Conservation (phyloP, 2,329 filamentous ascomycete genomes). For the Neocatenulostroma microsporum region DNA sequence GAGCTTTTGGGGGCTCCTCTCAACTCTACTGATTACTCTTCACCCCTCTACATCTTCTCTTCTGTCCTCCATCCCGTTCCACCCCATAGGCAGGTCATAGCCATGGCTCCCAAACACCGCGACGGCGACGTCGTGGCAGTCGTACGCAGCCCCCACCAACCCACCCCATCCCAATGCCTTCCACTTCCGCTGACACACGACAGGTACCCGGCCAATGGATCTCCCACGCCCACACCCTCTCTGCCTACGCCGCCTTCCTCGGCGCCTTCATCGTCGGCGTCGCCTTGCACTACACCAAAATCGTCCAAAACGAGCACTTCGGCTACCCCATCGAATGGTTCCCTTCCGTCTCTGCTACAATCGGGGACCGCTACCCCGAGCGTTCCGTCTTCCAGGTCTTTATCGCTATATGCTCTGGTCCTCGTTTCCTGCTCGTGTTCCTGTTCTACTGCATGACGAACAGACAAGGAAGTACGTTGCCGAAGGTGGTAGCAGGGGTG, state of each 20-base stretch:
- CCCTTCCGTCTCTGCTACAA: constrained; percentile 57
- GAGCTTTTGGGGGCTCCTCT: no score
- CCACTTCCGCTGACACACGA: constrained; percentile 14
- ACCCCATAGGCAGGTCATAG: no score
- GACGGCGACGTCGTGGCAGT: constrained; percentile 56
- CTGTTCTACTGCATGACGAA: constrained; percentile 88
- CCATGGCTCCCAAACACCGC: constrained; percentile 55
- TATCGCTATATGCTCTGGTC: constrained; percentile 92
- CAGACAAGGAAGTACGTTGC: constrained; percentile 60
- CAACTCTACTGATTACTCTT: no score
- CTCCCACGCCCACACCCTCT: constrained; percentile 74
- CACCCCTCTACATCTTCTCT: no score
- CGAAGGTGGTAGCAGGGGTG: constrained; percentile 70
- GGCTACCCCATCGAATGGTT: constrained; percentile 54
- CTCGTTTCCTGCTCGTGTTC: constrained; percentile 81
- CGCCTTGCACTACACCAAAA: constrained; percentile 86
- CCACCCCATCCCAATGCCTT: neutral
- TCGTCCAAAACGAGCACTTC: constrained; percentile 75
- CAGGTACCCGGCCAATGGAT: constrained; percentile 79
- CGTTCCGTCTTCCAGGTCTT: constrained; percentile 95
- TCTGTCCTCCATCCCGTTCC: no score
- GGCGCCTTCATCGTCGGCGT: constrained; percentile 74
- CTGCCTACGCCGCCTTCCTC: constrained; percentile 80
- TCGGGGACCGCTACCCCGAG: constrained; percentile 94
- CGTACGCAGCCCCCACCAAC: constrained; percentile 37